Base-by-base conservation (phyloP, 1,284 basidiomycete genomes). In the Ceratorhiza oryzae-sativae region DNA sequence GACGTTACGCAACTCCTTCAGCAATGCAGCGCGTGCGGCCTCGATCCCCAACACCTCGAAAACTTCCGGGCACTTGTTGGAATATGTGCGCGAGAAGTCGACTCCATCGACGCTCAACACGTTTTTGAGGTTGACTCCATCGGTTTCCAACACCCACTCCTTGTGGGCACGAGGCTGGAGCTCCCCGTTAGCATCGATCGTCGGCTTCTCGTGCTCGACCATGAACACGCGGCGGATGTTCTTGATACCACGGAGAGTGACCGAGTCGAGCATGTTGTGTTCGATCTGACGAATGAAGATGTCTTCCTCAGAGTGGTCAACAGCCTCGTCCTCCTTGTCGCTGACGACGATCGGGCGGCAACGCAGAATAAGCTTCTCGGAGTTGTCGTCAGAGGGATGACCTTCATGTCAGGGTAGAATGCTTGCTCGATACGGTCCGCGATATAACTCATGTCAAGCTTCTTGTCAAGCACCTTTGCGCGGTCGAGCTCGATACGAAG, bases 311-410 rank as follows among this genome's bases (percentile, higher is more conserved):
- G 94, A 86, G 2, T 85, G 80, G 9, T 86, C 87, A 77, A 87
- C 81, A 42, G 88, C 92, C 73, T 94, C 92, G 23, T 95, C 94
- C 20, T 97, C 94, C 80, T 98, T 97, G 78, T 97, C 95, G 34
- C 87, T 87, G 59, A 92, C 90, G 62, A 94, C 92, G 73, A 96
- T 84, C 18, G 98, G 92, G 82, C 97, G 93, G 81, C 97, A 97
- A 74, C 97, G 97, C 79, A 99, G 92, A 76, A 99, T 89, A 18
- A 99, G 89, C 84, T 98, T 97, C 80, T 97, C 94, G 2, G 96
- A 94, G 81, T 98, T 98, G 82, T 99, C 97, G 86, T 99, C 97
- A 75, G 93, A 97, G 95, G 98, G 78, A 98, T 98, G 79, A 98
- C 95, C 81, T 98, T 98, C 49, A 98, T 85, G 79, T 99, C 97